A percentile compares a stretch with the other conserved stretches of the same genome.
Evolutionary conservation across 148 eudicot genomes (phyloP).

Genomic region (Nepenthes mirabilis): DNA sequence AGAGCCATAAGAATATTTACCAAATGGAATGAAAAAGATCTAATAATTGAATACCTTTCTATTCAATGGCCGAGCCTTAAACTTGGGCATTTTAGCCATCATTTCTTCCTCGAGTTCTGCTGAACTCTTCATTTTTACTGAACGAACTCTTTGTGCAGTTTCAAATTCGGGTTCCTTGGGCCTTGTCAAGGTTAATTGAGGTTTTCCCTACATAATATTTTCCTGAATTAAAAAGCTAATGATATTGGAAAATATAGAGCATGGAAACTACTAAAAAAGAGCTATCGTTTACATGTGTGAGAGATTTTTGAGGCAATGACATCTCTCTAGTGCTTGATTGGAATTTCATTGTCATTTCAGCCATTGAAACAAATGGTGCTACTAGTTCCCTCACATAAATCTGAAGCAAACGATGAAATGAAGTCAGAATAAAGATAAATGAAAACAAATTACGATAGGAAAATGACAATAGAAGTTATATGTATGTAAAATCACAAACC

Average conservation of each 20-base stretch:
- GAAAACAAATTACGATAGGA: not conserved
- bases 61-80: slow-evolving; percentile 82
- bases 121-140: slow-evolving; percentile 64
- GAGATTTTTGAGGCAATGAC: slow-evolving; percentile 33
- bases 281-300: slow-evolving; percentile 19
- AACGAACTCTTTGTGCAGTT: slow-evolving; percentile 70
- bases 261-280: not conserved
- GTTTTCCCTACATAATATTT: slow-evolving; percentile 26
- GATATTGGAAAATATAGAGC: not conserved
- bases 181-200: slow-evolving; percentile 65
- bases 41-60: slow-evolving; percentile 41
- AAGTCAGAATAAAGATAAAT: slow-evolving; percentile 8
- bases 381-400: slow-evolving; percentile 69
- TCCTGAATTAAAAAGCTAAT: not conserved
- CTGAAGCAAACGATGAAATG: slow-evolving; percentile 17
- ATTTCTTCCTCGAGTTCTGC: slow-evolving; percentile 92
- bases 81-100: slow-evolving; percentile 98
- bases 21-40: no score
- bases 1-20: not conserved
- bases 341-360: slow-evolving; percentile 86
- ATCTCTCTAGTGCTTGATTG: slow-evolving; percentile 73
- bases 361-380: slow-evolving; percentile 76
- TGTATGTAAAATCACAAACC: slow-evolving; percentile 16
- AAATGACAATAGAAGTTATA: not conserved
- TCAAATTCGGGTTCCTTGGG: slow-evolving; percentile 91